Conservation (phyloP, 441 rosid genomes). For the Kokia cookei region DNA sequence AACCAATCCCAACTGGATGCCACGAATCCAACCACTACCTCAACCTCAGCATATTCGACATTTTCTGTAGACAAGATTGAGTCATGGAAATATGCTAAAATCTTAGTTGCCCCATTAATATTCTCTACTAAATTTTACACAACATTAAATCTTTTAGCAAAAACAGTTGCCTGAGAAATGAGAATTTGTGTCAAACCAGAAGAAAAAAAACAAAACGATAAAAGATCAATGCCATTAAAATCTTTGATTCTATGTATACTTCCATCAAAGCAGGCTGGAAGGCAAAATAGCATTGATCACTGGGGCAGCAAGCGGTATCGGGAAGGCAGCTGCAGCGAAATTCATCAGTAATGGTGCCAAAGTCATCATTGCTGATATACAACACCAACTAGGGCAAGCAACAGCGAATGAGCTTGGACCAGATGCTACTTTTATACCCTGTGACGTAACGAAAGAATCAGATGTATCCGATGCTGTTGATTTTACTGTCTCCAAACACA, state of each 20-base stretch:
- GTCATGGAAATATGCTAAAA: not conserved
- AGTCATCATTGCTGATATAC: conserved; percentile 75
- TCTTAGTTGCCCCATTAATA: not conserved
- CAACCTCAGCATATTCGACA: not conserved
- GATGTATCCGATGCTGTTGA: conserved; percentile 65
- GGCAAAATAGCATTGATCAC: conserved; percentile 84
- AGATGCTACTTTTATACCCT: conserved; percentile 42
- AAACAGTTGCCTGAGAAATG: not conserved
- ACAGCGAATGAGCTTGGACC: conserved; percentile 61
- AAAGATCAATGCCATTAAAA: not conserved
- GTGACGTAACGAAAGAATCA: conserved; percentile 73
- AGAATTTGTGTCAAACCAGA: not conserved
- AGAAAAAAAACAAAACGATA: not conserved
- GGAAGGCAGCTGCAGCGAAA: conserved; percentile 67
- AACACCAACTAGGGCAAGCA: conserved; percentile 42
- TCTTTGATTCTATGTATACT: not conserved
- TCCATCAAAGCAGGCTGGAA: conserved; percentile 51
- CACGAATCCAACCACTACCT: not conserved
- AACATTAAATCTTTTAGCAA: not conserved
- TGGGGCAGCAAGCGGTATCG: conserved; percentile 90
- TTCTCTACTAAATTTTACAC: not conserved
- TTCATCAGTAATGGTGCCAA: conserved; percentile 73
- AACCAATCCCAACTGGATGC: not conserved
- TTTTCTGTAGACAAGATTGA: not conserved
- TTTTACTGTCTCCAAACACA: conserved; percentile 41